A percentile compares a stretch with the other conserved stretches of the same genome.
Conservation (phyloP, 768 basidiomycete species). For the Rickenella mellea region DNA sequence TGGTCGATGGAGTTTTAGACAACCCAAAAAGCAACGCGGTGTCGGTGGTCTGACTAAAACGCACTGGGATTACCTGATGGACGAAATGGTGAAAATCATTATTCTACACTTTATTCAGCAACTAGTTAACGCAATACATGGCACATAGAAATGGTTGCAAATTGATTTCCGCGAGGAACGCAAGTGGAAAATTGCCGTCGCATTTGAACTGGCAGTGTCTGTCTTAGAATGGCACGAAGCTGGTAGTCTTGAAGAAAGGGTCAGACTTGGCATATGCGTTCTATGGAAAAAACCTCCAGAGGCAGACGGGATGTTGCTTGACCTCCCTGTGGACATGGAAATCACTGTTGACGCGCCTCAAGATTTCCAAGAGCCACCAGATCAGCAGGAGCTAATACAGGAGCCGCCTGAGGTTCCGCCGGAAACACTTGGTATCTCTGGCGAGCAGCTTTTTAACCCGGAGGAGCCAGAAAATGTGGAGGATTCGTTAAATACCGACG, state of each 20-base stretch:
- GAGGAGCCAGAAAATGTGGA: too few relatives aligned
- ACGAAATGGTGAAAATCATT: slow-evolving; percentile 73
- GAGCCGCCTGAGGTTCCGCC: too few relatives aligned
- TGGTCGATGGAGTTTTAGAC: slow-evolving; percentile 84
- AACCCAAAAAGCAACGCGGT: slow-evolving; percentile 88
- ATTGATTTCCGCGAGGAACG: slow-evolving; percentile 92
- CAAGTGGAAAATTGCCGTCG: slow-evolving; percentile 82
- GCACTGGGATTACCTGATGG: slow-evolving; percentile 93
- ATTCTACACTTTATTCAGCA: not conserved
- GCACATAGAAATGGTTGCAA: slow-evolving; percentile 85
- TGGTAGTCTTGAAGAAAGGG: slow-evolving; percentile 51
- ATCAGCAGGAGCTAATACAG: too few relatives aligned
- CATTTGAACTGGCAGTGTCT: slow-evolving; percentile 72
- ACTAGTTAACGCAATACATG: not conserved
- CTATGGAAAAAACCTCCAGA: slow-evolving; percentile 53
- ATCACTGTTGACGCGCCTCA: slow-evolving; percentile 20
- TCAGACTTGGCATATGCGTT: slow-evolving; percentile 56
- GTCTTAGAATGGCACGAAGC: slow-evolving; percentile 85
- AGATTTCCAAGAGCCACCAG: too few relatives aligned
- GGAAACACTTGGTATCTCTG: too few relatives aligned
- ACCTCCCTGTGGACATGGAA: too few relatives aligned
- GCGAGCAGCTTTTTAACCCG: too few relatives aligned
- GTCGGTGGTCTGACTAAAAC: slow-evolving; percentile 67
- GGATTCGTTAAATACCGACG: slow-evolving; percentile 49
- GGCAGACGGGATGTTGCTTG: too few relatives aligned